Conservation (phyloP, 164 flowering plant genomes). For the Aristolochia contorta region DNA sequence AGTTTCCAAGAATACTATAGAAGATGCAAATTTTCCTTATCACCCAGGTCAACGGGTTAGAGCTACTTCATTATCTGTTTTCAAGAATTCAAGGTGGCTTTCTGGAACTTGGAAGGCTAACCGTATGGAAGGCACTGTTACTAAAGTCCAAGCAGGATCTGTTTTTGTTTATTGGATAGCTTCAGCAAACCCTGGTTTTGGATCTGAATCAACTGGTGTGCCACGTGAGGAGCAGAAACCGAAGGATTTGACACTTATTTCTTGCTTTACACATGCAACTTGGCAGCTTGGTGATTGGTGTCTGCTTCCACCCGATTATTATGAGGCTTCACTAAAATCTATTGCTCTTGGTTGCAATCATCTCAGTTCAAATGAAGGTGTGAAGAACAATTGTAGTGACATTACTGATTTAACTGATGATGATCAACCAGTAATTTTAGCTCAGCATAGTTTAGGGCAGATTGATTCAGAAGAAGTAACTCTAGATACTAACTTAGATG, state of each 20-base stretch:
- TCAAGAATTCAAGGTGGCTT: slow-evolving; percentile 75
- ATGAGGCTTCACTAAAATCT: slow-evolving; percentile 5
- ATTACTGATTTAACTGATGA: background rate
- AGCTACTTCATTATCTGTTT: slow-evolving; percentile 75
- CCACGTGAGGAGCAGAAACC: slow-evolving; percentile 95
- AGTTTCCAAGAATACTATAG: slow-evolving; percentile 46
- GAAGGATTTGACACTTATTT: slow-evolving; percentile 57
- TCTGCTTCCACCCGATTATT: slow-evolving; percentile 46
- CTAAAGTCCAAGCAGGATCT: slow-evolving; percentile 75
- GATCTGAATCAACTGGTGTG: slow-evolving; percentile 61
- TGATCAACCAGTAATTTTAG: too few species aligned
- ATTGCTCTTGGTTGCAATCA: slow-evolving; percentile 5
- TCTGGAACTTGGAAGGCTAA: slow-evolving; percentile 82
- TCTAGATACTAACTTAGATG: slow-evolving; percentile 17
- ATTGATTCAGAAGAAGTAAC: background rate
- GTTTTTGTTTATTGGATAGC: slow-evolving; percentile 90
- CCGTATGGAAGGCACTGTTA: slow-evolving; percentile 76
- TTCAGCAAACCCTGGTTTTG: slow-evolving; percentile 66
- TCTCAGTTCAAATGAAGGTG: background rate
- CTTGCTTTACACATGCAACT: slow-evolving; percentile 83
- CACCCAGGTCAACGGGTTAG: slow-evolving; percentile 92
- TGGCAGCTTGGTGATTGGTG: slow-evolving; percentile 99
- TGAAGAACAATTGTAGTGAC: background rate
- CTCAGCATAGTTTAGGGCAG: background rate
- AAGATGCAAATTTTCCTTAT: slow-evolving; percentile 76